Base-by-base conservation (phyloP, 179 eudicot genomes). In the Silene coronaria region DNA sequence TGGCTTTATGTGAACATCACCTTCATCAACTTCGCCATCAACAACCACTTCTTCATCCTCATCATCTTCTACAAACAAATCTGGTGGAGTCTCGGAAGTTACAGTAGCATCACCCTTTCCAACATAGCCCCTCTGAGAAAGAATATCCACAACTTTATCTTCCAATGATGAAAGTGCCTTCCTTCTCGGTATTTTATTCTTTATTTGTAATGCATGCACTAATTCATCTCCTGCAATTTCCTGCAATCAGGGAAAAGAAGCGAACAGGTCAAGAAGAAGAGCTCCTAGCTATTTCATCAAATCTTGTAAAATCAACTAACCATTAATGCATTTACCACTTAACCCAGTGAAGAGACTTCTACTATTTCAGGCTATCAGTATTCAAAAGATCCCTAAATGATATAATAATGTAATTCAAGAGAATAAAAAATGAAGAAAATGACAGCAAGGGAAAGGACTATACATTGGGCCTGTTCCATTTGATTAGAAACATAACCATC, bases 1-100 rank as follows among this genome's bases (percentile, higher is more conserved):
- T 83, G 99, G 99, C 88, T 93, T 96, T 78, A 96, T 93, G 75
- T 85, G 99, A 77, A 96, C 85, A 83, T 96, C 99, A 71, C 99
- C 99, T 85, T 96, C 98, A 87, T 96, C 98, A 78, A 93, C 88
- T 90, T 96, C 99, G 53, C 99, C 99, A 84, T 96, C 99, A 57
- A 87, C 93, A 70, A 96, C 94, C 74, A 91, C 90, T 86, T 93
- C 99, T 78, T 96, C 99, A 60, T 96, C 99, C 83, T 95, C 99
- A 0, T 96, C 99, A 46, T 91, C 97, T 80, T 91, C 97, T 76
- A 87, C 93, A 66, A 85, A 76, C 79, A 88, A 75, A 74, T 89
- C 96, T 36, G 89, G 90, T 72, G 77, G 51, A 42, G 77, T 73
- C 75, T 93, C 97, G 23, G 71, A 73, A 67, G 76, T 79, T 55